These are phyloP conservation scores for Scytalidium lignicola DNA, from an alignment of 2,329 filamentous ascomycete species.

Conservation along the genomic window DNA sequence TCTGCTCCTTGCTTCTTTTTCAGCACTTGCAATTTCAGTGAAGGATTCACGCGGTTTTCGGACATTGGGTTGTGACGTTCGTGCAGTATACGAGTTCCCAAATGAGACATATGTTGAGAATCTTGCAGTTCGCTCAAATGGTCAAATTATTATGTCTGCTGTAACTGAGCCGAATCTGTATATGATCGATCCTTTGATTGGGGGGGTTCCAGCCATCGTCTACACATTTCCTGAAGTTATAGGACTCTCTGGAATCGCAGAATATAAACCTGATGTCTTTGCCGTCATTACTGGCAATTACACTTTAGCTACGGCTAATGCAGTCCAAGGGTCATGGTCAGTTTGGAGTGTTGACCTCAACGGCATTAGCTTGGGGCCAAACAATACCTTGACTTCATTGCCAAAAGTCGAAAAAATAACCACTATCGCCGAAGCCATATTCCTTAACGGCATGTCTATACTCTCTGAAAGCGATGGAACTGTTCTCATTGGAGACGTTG, in stretches of 20 bases:
- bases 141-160: constrained; percentile 5
- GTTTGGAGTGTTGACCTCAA: constrained; percentile 16
- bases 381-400: background rate
- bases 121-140: constrained; percentile 4
- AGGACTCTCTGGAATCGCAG: constrained; percentile 28
- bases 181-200: constrained; percentile 1
- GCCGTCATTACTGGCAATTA: constrained; percentile 8
- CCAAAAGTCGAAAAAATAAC: constrained; percentile 14
- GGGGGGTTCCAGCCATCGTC: constrained; percentile 6
- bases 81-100: too few relatives aligned
- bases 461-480: constrained; percentile 4
- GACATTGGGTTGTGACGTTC: too few relatives aligned
- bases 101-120: too few relatives aligned
- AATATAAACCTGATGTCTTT: constrained; percentile 17
- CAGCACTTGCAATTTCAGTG: too few relatives aligned
- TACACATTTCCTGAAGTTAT: constrained; percentile 24
- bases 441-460: constrained; percentile 17
- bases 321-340: constrained; percentile 6
- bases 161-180: constrained; percentile 5
- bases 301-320: constrained; percentile 6
- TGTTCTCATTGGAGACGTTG: constrained; percentile 14
- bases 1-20: too few relatives aligned
- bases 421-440: constrained; percentile 9
- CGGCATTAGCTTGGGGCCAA: too few relatives aligned
- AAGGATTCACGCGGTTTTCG: too few relatives aligned